Evolutionary conservation across 108 stramenopile genomes (phyloP).

Genomic region (Halocafeteria seosinensis): DNA sequence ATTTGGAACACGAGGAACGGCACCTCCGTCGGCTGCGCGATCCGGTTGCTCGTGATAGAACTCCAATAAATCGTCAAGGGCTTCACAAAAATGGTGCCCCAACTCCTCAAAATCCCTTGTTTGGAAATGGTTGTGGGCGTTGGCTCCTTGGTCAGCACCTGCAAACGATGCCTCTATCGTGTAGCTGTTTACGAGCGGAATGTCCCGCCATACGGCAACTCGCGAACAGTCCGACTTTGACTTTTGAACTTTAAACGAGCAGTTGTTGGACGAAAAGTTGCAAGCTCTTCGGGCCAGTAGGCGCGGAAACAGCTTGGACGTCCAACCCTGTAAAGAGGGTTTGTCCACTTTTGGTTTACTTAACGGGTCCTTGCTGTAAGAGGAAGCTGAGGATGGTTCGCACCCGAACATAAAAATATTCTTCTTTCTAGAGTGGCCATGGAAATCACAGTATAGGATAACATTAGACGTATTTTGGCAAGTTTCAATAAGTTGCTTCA

Average conservation of each 20-base stretch:
- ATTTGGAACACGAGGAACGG: no score
- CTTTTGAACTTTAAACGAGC: constrained; percentile 5
- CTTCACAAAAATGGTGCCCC: constrained; percentile 1
- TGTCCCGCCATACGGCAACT: neutral
- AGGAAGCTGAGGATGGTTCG: neutral
- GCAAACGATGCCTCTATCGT: constrained; percentile 14
- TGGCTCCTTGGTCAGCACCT: neutral
- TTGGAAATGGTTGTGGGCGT: neutral
- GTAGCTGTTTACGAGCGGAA: neutral
- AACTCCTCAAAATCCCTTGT: neutral
- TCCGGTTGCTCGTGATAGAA: neutral
- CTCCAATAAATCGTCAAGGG: neutral
- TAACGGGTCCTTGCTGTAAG: no score
- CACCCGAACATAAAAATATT: constrained; percentile 36
- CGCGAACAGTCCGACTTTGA: constrained; percentile 4
- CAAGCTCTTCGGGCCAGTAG: neutral
- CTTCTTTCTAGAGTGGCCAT: constrained; percentile 36
- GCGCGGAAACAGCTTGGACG: neutral
- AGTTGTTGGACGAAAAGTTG: neutral
- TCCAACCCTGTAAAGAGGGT: no score
- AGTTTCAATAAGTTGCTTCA: constrained; percentile 20
- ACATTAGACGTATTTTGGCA: neutral
- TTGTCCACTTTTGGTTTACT: no score
- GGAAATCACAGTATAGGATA: constrained; percentile 34
- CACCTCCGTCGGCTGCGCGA: no score